These are phyloP conservation scores for Tetrapisispora iriomotensis DNA, from an alignment of 805 yeast species.

Conservation along the genomic window DNA sequence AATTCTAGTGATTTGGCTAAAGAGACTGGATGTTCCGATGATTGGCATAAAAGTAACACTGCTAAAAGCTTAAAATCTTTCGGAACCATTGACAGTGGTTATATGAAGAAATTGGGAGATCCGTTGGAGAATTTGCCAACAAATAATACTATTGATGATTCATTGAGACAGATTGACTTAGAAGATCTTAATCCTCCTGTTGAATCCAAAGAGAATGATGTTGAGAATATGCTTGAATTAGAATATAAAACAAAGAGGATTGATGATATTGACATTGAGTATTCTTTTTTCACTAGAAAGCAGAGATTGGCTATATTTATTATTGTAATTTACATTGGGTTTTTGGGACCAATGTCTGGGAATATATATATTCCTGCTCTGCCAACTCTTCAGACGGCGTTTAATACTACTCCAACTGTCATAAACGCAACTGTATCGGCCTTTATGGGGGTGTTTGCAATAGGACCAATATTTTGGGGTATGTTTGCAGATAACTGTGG, in stretches of 20 bases:
- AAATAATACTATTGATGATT: neutral
- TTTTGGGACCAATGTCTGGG: conserved; percentile 48
- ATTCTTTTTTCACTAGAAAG: conserved; percentile 18
- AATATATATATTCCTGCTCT: conserved; percentile 48
- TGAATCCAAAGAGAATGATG: neutral
- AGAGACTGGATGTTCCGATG: neutral
- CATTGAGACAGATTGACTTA: too few relatives aligned
- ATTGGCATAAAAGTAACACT: neutral
- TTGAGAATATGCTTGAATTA: neutral
- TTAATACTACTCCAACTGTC: conserved; percentile 32
- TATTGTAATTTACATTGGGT: conserved; percentile 40
- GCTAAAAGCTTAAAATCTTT: conserved; percentile 1
- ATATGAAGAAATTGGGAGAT: neutral
- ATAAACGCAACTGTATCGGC: conserved; percentile 50
- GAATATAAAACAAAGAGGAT: too few relatives aligned
- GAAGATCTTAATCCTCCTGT: too few relatives aligned
- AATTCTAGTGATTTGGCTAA: conserved; percentile 1
- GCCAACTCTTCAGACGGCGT: conserved; percentile 35
- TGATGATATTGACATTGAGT: conserved; percentile 1
- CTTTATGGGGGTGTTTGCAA: conserved; percentile 46
- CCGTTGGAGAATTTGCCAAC: conserved; percentile 1
- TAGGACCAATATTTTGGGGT: conserved; percentile 51
- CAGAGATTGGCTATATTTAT: conserved; percentile 30
- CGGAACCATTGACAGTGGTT: neutral
- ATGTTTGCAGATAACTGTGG: conserved; percentile 47